phyloP scores from a whole-genome alignment of 2,329 filamentous ascomycete species.

The Fusarium haematococcum region DNA sequence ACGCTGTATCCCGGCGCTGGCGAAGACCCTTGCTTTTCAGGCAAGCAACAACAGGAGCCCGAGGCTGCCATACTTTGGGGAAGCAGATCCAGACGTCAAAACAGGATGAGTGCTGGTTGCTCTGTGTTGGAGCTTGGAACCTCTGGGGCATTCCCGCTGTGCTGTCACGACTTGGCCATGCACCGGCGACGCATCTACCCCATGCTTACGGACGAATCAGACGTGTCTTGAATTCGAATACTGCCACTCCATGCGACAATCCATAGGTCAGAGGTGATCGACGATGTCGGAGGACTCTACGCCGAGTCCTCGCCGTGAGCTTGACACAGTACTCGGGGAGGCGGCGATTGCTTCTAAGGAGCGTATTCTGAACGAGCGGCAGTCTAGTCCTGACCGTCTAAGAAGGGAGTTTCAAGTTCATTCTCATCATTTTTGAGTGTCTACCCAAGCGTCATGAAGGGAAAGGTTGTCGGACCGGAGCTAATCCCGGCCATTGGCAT shows the following conservation, averaged over 20 bases:
- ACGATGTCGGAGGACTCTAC: neutral
- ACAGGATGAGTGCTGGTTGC: constrained; percentile 2
- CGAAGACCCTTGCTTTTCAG: constrained; percentile 1
- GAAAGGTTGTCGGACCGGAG: neutral
- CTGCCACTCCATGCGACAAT: neutral
- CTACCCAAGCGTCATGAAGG: neutral
- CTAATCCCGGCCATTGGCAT: constrained; percentile 22
- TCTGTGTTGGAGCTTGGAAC: constrained; percentile 5
- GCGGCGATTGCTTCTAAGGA: neutral
- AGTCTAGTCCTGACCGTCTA: neutral
- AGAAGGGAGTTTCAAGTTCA: neutral
- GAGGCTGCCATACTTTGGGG: constrained; percentile 16
- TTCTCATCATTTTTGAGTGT: neutral
- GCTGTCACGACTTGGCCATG: neutral
- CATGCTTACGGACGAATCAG: constrained; percentile 22
- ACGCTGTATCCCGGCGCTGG: neutral
- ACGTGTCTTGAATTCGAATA: neutral
- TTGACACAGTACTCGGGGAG: neutral
- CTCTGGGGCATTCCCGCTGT: neutral
- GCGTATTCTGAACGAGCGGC: neutral
- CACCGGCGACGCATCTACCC: constrained; percentile 14
- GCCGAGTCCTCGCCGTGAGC: neutral
- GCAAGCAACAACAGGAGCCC: neutral
- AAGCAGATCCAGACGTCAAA: constrained; percentile 33
- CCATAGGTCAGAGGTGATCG: neutral